A percentile compares a stretch with the other conserved stretches of the same genome.
phyloP scores from a whole-genome alignment of 164 flowering plant species.

The Buxus sempervirens region DNA sequence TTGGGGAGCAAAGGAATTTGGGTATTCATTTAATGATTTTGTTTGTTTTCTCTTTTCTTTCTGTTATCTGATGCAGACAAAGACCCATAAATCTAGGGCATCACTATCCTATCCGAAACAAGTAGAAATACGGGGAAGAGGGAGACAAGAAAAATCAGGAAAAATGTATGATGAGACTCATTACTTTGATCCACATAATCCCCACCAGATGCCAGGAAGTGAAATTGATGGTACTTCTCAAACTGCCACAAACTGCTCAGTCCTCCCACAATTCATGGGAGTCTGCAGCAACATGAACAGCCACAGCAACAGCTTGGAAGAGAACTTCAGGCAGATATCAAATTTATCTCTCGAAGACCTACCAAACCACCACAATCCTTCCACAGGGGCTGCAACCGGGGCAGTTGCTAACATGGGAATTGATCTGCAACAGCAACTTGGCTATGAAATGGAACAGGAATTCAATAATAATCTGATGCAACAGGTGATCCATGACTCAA shows the following conservation, averaged over 20 bases:
- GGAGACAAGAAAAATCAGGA: too few relatives aligned
- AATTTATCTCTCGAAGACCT: slow-evolving; percentile 30
- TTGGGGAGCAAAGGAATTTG: too few relatives aligned
- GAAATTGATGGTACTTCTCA: slow-evolving; percentile 13
- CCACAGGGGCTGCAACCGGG: neutral
- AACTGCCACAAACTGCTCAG: slow-evolving; percentile 1
- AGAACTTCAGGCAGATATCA: slow-evolving; percentile 23
- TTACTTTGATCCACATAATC: slow-evolving; percentile 37
- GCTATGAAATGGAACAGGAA: slow-evolving; percentile 24
- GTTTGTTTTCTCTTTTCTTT: neutral
- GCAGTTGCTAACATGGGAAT: slow-evolving; percentile 19
- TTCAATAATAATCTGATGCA: slow-evolving; percentile 28
- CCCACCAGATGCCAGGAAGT: slow-evolving; percentile 18
- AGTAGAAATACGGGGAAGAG: neutral
- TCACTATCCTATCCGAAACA: neutral
- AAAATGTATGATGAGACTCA: slow-evolving; percentile 35
- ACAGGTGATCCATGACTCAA: slow-evolving; percentile 25
- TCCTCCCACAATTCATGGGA: slow-evolving; percentile 6
- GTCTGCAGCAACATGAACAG: slow-evolving; percentile 7
- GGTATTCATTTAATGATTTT: neutral
- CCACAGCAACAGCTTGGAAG: slow-evolving; percentile 27
- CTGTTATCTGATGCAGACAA: slow-evolving; percentile 12
- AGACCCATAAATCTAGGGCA: slow-evolving; percentile 9
- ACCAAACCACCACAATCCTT: slow-evolving; percentile 18
- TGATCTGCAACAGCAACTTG: slow-evolving; percentile 29